phyloP scores from a whole-genome alignment of 2,329 filamentous ascomycete genomes.

The Mycosphaerella sp. region DNA sequence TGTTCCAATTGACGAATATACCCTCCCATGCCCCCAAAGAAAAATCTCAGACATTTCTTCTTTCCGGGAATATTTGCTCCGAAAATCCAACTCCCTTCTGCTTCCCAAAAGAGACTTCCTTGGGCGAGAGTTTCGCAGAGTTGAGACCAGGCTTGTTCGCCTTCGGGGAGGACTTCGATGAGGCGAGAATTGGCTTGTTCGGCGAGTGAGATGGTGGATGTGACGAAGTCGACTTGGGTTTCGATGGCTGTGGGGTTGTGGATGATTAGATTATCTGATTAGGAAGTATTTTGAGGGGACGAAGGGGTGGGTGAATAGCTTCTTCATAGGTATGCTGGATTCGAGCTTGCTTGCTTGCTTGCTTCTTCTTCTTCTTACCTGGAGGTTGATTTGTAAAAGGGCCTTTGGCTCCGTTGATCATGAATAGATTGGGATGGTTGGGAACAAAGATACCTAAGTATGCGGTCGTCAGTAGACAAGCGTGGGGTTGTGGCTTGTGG shows the following conservation, averaged over 20 bases:
- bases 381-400: slow-evolving; percentile 38
- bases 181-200: slow-evolving; percentile 18
- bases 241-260: slow-evolving; percentile 30
- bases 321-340: no score
- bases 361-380: no score
- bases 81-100: slow-evolving; percentile 31
- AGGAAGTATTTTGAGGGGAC: no score
- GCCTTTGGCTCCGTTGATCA: slow-evolving; percentile 37
- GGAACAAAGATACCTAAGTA: slow-evolving; percentile 32
- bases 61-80: slow-evolving; percentile 24
- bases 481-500: no score
- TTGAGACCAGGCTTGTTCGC: slow-evolving; percentile 26
- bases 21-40: slow-evolving; percentile 26
- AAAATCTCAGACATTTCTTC: slow-evolving; percentile 22
- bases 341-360: no score
- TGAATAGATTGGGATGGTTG: slow-evolving; percentile 38
- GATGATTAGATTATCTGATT: no score
- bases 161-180: slow-evolving; percentile 29
- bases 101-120: slow-evolving; percentile 27
- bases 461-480: no score
- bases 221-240: slow-evolving; percentile 31
- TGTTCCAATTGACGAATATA: slow-evolving; percentile 21
- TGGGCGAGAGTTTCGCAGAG: slow-evolving; percentile 25
- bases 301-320: no score
- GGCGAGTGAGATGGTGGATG: slow-evolving; percentile 21